These are phyloP conservation scores for Fusarium pseudonygamai DNA, from an alignment of 2,329 filamentous ascomycete species.

Conservation along the genomic window DNA sequence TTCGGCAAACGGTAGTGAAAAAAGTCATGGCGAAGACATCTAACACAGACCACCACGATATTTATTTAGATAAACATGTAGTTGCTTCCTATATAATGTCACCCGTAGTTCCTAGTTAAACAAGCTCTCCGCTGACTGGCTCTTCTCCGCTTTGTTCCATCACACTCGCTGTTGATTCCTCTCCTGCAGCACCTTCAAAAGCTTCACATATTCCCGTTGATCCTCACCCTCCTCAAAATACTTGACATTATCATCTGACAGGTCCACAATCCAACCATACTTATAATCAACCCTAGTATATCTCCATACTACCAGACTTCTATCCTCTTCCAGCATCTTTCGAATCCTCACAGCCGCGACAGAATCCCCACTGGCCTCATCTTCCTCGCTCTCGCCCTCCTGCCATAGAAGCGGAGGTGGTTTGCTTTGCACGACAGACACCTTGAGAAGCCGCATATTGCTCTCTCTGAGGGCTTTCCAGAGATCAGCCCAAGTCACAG, in stretches of 20 bases:
- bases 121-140: rapidly evolving
- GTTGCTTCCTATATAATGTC: rapidly evolving
- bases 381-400: neutral
- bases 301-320: neutral
- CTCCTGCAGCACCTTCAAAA: neutral
- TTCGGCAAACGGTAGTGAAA: rapidly evolving
- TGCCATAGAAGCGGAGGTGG: neutral
- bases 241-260: neutral
- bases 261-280: neutral
- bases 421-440: neutral
- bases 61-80: rapidly evolving
- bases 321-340: neutral
- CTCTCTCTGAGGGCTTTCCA: neutral
- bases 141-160: rapidly evolving
- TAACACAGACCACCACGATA: rapidly evolving
- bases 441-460: rapidly evolving
- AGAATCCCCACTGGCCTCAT: neutral
- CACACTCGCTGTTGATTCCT: neutral
- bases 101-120: rapidly evolving
- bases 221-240: neutral
- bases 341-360: neutral
- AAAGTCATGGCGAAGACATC: rapidly evolving
- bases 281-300: neutral
- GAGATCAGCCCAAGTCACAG: neutral
- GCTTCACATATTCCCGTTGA: neutral